A percentile compares a stretch with the other conserved stretches of the same genome.
phyloP scores from a whole-genome alignment of 1,284 basidiomycete species.

The Cryptococcus neoformans region DNA sequence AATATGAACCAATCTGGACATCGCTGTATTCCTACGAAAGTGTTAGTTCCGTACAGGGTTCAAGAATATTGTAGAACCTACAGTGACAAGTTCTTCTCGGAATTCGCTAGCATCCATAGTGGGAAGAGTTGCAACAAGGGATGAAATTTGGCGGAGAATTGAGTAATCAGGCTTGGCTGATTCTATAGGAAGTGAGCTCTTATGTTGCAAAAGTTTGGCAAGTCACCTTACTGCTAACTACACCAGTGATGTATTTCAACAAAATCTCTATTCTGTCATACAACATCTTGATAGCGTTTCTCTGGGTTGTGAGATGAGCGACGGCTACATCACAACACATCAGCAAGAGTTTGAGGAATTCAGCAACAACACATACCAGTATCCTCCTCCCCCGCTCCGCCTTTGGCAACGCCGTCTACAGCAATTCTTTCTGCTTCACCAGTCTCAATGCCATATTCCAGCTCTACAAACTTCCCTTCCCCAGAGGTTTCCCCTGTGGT shows the following conservation, averaged over 20 bases:
- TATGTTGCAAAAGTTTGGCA: background rate
- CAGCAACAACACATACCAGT: slow-evolving; percentile 32
- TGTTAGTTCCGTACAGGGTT: too few relatives aligned
- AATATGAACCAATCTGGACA: slow-evolving; percentile 84
- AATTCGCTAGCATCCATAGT: slow-evolving; percentile 76
- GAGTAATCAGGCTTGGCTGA: slow-evolving; percentile 69
- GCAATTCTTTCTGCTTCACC: slow-evolving; percentile 98
- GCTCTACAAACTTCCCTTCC: slow-evolving; percentile 67
- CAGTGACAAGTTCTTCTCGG: slow-evolving; percentile 78
- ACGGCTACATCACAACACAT: slow-evolving; percentile 60
- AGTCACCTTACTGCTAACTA: slow-evolving; percentile 61
- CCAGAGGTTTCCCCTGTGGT: slow-evolving; percentile 62
- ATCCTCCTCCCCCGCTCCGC: slow-evolving; percentile 61
- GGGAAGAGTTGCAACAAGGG: slow-evolving; percentile 79
- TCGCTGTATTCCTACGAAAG: slow-evolving; percentile 85
- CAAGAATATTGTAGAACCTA: slow-evolving; percentile 44
- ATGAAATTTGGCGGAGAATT: slow-evolving; percentile 76
- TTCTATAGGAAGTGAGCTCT: slow-evolving; percentile 50
- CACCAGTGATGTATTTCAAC: slow-evolving; percentile 73
- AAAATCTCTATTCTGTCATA: slow-evolving; percentile 82
- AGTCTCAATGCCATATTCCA: slow-evolving; percentile 79
- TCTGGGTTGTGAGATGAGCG: slow-evolving; percentile 81
- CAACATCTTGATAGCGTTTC: slow-evolving; percentile 94
- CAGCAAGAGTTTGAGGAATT: background rate
- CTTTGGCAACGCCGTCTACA: slow-evolving; percentile 90